phyloP scores from a whole-genome alignment of 495 filamentous ascomycete species.

The Chaetomium fimeti region DNA sequence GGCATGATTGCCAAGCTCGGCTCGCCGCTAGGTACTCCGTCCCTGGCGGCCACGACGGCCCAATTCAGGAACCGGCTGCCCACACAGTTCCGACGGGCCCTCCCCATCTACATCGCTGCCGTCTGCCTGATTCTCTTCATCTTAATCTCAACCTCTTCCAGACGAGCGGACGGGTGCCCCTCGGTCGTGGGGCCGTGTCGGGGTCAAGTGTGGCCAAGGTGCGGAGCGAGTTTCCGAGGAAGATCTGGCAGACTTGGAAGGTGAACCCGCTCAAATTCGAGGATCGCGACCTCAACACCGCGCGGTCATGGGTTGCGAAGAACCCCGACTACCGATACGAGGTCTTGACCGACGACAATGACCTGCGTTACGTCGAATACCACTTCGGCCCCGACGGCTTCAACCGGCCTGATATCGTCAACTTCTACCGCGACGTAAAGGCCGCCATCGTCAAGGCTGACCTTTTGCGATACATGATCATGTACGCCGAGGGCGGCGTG shows the following conservation, averaged over 20 bases:
- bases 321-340: constrained; percentile 64
- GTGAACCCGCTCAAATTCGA: constrained; percentile 58
- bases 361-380: constrained; percentile 56
- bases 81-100: constrained; percentile 38
- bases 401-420: constrained; percentile 60
- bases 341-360: constrained; percentile 62
- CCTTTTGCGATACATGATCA: constrained; percentile 57
- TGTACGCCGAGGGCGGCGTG: constrained; percentile 57
- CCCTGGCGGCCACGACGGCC: constrained; percentile 36
- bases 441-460: constrained; percentile 62
- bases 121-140: constrained; percentile 43
- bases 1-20: constrained; percentile 42
- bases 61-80: constrained; percentile 42
- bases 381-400: constrained; percentile 57
- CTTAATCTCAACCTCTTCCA: constrained; percentile 46
- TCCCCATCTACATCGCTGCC: constrained; percentile 37
- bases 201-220: constrained; percentile 12
- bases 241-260: constrained; percentile 70
- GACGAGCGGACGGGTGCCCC: constrained; percentile 25
- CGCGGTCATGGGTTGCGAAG: constrained; percentile 56
- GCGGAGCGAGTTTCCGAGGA: constrained; percentile 36
- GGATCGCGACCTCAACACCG: constrained; percentile 51
- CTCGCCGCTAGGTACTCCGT: constrained; percentile 41
- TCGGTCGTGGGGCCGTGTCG: constrained; percentile 2
- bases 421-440: constrained; percentile 56